phyloP scores from a whole-genome alignment of 192 early-diverging fungal genomes.

The Geranomyces variabilis region DNA sequence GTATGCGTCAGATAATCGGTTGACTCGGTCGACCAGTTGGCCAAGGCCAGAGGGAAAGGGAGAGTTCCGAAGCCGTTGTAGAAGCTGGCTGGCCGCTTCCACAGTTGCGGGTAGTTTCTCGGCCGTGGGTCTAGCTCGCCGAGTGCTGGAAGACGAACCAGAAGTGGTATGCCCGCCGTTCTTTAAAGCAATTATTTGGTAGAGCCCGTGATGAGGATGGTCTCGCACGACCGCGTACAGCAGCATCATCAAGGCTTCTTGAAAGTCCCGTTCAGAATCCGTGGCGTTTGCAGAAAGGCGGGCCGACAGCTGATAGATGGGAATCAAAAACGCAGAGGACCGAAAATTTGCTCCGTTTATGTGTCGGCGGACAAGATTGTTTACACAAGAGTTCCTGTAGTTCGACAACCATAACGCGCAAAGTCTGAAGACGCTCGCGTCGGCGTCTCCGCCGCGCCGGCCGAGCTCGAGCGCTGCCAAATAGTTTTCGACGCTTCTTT shows the following conservation, averaged over 20 bases:
- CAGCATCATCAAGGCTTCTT: slow-evolving; percentile 30
- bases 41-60: slow-evolving; percentile 15
- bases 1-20: slow-evolving; percentile 49
- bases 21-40: slow-evolving; percentile 36
- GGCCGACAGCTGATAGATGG: slow-evolving; percentile 52
- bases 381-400: slow-evolving; percentile 22
- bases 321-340: slow-evolving; percentile 35
- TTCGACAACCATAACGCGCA: slow-evolving; percentile 57
- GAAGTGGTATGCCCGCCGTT: slow-evolving; percentile 37
- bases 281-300: slow-evolving; percentile 35
- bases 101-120: not conserved
- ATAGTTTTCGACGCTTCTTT: slow-evolving; percentile 48
- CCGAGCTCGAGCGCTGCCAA: slow-evolving; percentile 40
- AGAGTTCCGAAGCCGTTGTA: slow-evolving; percentile 25
- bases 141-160: not conserved
- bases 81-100: slow-evolving; percentile 32
- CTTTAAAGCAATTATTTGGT: slow-evolving; percentile 54
- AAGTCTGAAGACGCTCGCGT: slow-evolving; percentile 51
- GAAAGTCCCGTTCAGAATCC: slow-evolving; percentile 35
- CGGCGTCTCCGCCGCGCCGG: slow-evolving; percentile 28
- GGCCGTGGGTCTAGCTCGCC: slow-evolving; percentile 9
- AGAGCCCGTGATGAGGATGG: slow-evolving; percentile 51
- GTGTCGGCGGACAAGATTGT: slow-evolving; percentile 27
- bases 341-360: slow-evolving; percentile 22
- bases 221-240: slow-evolving; percentile 36